Base-by-base conservation (phyloP, 257 asterid species). In the Vinca minor region DNA sequence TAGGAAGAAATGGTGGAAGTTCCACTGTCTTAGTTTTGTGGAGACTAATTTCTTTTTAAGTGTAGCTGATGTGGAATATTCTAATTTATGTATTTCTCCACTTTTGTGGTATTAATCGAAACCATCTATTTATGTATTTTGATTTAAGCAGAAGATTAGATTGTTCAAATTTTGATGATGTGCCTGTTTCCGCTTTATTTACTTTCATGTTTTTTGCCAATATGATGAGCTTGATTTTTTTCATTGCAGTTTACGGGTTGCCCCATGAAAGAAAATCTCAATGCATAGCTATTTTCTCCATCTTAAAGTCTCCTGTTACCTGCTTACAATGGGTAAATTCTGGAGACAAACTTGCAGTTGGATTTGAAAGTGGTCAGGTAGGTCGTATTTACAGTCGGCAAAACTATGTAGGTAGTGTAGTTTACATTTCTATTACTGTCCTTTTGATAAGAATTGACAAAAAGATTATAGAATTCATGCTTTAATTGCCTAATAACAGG, bases 331-430 rank as follows among this genome's bases (percentile, higher is more conserved):
- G 84, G 78, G 66, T 80, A 57, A 64, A 77, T 59, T 79, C 85
- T 66, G 95, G 96, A 20, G 79, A 64, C 74, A 83, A 77, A 78
- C 94, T 93, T 69, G 81, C 83, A 25, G 96, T 78, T 44, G 96
- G 95, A 74, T 87, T 77, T 72, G 94, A 81, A 59, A 78, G 81
- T 74, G 95, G 98, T 62, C 85, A 82, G 94, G 98, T 84, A 63
- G 55, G 67, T 38, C n/a, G 34, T 69, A 60, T 57, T 68, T 65
- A 56, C 28, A 44, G 3, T 44, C 29, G 15, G 42, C 46, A 52
- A 21, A 53, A 23, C 0, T 53, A 41, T 26, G 34, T 48, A 4
- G 2, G n/a, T 44, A 39, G 13, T 54, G 29, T 23, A 6, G 15
- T 21, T 29, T 34, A 48, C 26, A 29, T 21, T 26, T 12, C 48